Base-by-base conservation (phyloP, 306 rosid genomes). In the Acacia crassicarpa region DNA sequence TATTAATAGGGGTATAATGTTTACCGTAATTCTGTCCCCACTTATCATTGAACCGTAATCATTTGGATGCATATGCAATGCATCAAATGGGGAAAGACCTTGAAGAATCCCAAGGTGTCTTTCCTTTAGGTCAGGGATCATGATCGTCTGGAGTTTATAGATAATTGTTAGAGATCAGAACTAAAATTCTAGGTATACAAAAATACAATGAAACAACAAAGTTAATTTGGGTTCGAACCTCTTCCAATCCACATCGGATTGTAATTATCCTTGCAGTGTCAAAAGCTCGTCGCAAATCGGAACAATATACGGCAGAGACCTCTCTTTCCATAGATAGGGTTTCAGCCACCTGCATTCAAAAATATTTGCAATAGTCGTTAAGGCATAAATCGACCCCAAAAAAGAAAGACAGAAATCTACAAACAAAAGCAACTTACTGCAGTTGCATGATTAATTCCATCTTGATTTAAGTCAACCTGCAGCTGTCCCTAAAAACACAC, bases 21-120 rank as follows among this genome's bases (percentile, higher is more conserved):
- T n/a, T n/a, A n/a, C n/a, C n/a, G n/a, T n/a, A n/a, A n/a, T n/a
- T n/a, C n/a, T n/a, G n/a, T n/a, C n/a, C n/a, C n/a, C n/a, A n/a
- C n/a, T n/a, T n/a, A n/a, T n/a, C n/a, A n/a, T n/a, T n/a, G n/a
- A n/a, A n/a, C n/a, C n/a, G n/a, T n/a, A n/a, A n/a, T n/a, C n/a
- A n/a, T n/a, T n/a, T n/a, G n/a, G n/a, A n/a, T n/a, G n/a, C n/a
- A n/a, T n/a, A n/a, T n/a, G n/a, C n/a, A n/a, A n/a, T n/a, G n/a
- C n/a, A n/a, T n/a, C n/a, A n/a, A n/a, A n/a, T n/a, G n/a, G n/a
- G n/a, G n/a, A n/a, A n/a, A n/a, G n/a, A n/a, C 98, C 98, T 85
- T 93, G 99, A 83, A 95, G 95, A 78, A 88, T 91, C 79, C 98
- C 99, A 15, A 91, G 86, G 82, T 95, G 82, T 85, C 99, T 88